Base-by-base conservation (phyloP, 2,329 filamentous ascomycete genomes). In the Epichloe festucae region DNA sequence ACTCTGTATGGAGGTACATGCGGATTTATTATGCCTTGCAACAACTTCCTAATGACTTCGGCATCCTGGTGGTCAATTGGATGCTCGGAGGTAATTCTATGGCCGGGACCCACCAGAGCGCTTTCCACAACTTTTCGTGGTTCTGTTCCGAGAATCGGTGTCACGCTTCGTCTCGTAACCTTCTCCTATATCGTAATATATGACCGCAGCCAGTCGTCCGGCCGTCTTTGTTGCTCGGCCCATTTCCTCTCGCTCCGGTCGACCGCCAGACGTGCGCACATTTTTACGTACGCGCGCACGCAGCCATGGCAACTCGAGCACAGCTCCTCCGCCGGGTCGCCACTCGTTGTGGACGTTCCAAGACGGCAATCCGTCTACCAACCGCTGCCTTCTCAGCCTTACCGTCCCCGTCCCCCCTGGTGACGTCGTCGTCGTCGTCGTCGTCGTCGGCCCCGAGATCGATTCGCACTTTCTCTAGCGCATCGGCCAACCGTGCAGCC, bases 371-470 rank as follows among this genome's bases (percentile, higher is more conserved):
- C 39, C 50, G 46, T 51, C 40, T 41, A 34, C 39, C 44, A 8
- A 27, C 48, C 10, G 40, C 34, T 14, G 34, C 35, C 19, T 43
- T 46, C 17, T 47, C 50, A 50, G 42, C 46, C 36, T 39, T 46
- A 31, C 15, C 34, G 2, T 27, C 27, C 23, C 42, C n/a, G 19
- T 48, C 40, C 50, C 23, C 59, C 57, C 48, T 67, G 52, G 56
- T 62, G 48, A 64, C 67, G 19, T 15, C 38, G 38, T 23, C 34
- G 39, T 34, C 17, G 17, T 17, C 17, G 17, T 17, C 23, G 21
- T 49, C 48, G 17, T 63, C 19, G 19, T 21, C 66, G 48, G 50
- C 58, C n/a, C 57, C 58, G 35, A 60, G 59, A 34, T 57, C 60
- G 39, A 48, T 51, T 34, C 50, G 53, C 15, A 27, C 50, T 2